Percentiles rank a stretch among this genome's conserved stretches.
These are phyloP conservation scores for Russula ochroleuca DNA, from an alignment of 768 basidiomycete species.

Conservation along the genomic window DNA sequence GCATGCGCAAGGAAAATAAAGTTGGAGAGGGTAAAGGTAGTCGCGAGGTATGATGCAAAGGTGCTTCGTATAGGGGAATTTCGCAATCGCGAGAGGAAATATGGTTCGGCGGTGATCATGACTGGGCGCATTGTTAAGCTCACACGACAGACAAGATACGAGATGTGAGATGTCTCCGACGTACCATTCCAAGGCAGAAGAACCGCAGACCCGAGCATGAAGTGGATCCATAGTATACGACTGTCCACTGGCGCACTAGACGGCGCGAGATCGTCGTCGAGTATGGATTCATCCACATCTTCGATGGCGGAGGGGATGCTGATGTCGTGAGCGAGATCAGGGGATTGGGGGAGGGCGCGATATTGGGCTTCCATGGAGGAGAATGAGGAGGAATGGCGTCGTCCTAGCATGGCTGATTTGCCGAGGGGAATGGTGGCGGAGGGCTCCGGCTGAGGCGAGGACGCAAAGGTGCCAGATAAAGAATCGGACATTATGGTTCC, in stretches of 20 bases:
- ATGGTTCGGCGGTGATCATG: slow-evolving; percentile 81
- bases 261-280: neutral
- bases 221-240: slow-evolving; percentile 59
- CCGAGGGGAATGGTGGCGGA: neutral
- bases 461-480: neutral
- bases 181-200: slow-evolving; percentile 89
- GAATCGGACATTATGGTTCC: neutral
- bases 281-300: slow-evolving; percentile 9
- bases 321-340: neutral
- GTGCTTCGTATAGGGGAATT: slow-evolving; percentile 52
- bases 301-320: slow-evolving; percentile 14
- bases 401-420: slow-evolving; percentile 4
- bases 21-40: slow-evolving; percentile 54
- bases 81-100: slow-evolving; percentile 66
- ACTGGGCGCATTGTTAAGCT: slow-evolving; percentile 41
- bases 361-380: slow-evolving; percentile 19
- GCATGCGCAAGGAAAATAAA: slow-evolving; percentile 72
- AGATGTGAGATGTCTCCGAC: slow-evolving; percentile 23
- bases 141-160: neutral
- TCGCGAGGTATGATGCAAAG: slow-evolving; percentile 45
- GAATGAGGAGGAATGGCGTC: slow-evolving; percentile 17
- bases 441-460: neutral
- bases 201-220: slow-evolving; percentile 71
- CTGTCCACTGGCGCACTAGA: slow-evolving; percentile 36
- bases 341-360: slow-evolving; percentile 19